phyloP scores from a whole-genome alignment of 305 asterid genomes.

The Fraxinus paxiana region DNA sequence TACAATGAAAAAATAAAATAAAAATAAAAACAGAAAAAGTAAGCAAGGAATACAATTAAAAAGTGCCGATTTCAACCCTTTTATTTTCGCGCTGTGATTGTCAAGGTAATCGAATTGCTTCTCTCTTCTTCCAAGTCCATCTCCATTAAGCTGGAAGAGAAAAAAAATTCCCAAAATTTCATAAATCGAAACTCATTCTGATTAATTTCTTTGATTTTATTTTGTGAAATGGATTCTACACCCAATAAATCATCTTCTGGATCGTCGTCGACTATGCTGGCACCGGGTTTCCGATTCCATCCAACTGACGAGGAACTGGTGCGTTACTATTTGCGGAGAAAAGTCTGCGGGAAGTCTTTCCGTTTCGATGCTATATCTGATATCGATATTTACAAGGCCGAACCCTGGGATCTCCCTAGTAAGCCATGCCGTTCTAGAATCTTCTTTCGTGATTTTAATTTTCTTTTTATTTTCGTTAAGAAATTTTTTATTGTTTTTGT shows the following conservation, averaged over 20 bases:
- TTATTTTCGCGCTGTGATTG: neutral
- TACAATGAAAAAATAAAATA: too few species aligned
- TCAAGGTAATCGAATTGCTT: neutral
- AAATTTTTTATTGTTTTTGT: neutral
- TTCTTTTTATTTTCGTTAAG: neutral
- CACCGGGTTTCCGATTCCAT: conserved; percentile 94
- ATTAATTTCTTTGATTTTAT: neutral
- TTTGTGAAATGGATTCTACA: conserved; percentile 33
- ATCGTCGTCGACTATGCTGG: conserved; percentile 36
- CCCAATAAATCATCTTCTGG: conserved; percentile 32
- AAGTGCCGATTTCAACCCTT: neutral
- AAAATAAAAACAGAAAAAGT: neutral
- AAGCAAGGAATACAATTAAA: neutral
- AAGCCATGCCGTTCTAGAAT: conserved; percentile 7
- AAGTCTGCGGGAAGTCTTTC: conserved; percentile 64
- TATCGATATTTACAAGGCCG: conserved; percentile 79
- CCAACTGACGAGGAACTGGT: conserved; percentile 98
- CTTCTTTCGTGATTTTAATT: neutral
- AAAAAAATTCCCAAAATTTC: neutral
- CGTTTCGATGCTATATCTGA: conserved; percentile 70
- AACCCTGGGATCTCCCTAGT: conserved; percentile 99
- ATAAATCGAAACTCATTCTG: neutral
- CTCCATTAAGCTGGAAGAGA: neutral
- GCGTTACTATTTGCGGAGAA: conserved; percentile 72
- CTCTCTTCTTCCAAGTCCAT: neutral